These are phyloP conservation scores for Sarocladium strictum DNA, from an alignment of 2,329 filamentous ascomycete genomes.

Conservation along the genomic window DNA sequence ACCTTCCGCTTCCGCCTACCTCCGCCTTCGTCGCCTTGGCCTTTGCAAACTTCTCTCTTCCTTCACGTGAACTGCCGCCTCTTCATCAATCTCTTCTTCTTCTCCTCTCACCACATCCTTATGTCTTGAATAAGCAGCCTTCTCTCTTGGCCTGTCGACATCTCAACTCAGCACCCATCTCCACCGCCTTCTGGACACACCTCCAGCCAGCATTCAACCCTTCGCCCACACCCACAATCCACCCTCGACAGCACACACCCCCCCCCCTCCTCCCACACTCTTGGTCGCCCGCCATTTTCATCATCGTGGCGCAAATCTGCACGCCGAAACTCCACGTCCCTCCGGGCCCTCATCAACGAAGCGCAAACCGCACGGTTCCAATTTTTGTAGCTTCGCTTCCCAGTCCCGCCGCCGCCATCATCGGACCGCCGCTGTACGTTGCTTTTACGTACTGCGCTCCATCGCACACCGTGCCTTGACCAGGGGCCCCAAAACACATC, in stretches of 20 bases:
- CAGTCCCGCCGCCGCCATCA: constrained; percentile 7
- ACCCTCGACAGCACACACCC: neutral
- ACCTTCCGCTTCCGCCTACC: neutral
- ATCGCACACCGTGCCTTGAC: neutral
- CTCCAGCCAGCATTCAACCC: neutral
- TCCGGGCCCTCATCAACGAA: neutral
- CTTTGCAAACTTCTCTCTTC: neutral
- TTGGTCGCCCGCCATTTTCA: constrained; percentile 8
- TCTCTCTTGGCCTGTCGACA: neutral
- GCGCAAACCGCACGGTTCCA: constrained; percentile 3
- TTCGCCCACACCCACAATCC: constrained; percentile 3
- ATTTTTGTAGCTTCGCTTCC: neutral
- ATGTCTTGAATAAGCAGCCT: no score
- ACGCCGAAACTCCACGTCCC: neutral
- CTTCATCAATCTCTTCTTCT: neutral
- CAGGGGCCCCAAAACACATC: constrained; percentile 3
- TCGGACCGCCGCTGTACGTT: constrained; percentile 6
- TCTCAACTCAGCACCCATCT: neutral
- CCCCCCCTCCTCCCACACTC: neutral
- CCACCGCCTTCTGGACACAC: neutral
- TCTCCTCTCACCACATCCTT: no score
- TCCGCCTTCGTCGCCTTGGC: neutral
- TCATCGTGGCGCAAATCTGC: constrained; percentile 5
- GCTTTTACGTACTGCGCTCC: constrained; percentile 9
- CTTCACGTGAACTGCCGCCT: neutral